These are phyloP conservation scores for Penicillium palitans DNA, from an alignment of 2,329 filamentous ascomycete species.

Conservation along the genomic window DNA sequence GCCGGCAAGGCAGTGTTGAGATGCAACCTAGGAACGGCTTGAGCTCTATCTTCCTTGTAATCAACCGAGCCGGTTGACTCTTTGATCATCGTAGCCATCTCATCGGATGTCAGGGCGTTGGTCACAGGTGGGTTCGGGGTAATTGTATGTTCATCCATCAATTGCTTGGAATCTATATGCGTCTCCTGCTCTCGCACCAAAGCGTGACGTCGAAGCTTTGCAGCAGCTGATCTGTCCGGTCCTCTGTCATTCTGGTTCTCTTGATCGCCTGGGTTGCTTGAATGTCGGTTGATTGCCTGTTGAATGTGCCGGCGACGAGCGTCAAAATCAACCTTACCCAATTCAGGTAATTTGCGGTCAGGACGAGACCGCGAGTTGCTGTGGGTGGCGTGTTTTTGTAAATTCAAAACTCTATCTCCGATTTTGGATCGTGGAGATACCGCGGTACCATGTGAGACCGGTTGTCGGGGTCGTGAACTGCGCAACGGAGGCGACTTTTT, in stretches of 20 bases:
- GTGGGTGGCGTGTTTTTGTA: constrained; percentile 41
- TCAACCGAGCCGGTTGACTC: constrained; percentile 16
- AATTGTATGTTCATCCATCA: constrained; percentile 21
- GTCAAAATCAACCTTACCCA: constrained; percentile 81
- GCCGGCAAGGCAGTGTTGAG: constrained; percentile 27
- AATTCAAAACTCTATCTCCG: constrained; percentile 55
- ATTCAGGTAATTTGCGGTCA: constrained; percentile 54
- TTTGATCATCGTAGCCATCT: constrained; percentile 29
- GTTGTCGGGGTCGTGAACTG: constrained; percentile 77
- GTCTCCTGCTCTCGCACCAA: constrained; percentile 52
- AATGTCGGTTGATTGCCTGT: constrained; percentile 66
- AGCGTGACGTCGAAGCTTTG: constrained; percentile 49
- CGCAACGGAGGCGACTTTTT: constrained; percentile 76
- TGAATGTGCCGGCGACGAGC: constrained; percentile 79
- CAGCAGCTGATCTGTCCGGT: constrained; percentile 55
- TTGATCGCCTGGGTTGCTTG: constrained; percentile 66
- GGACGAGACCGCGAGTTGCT: constrained; percentile 35
- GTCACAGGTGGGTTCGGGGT: constrained; percentile 4
- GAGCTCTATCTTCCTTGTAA: constrained; percentile 15
- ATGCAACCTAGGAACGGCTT: constrained; percentile 27
- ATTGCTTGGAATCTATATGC: constrained; percentile 27
- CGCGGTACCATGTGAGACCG: constrained; percentile 73
- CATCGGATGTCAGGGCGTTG: constrained; percentile 13
- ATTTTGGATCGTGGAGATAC: constrained; percentile 67
- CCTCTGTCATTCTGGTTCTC: constrained; percentile 58